Conservation (phyloP, 108 stramenopile species). For the Pseudonitzschia pungens region DNA sequence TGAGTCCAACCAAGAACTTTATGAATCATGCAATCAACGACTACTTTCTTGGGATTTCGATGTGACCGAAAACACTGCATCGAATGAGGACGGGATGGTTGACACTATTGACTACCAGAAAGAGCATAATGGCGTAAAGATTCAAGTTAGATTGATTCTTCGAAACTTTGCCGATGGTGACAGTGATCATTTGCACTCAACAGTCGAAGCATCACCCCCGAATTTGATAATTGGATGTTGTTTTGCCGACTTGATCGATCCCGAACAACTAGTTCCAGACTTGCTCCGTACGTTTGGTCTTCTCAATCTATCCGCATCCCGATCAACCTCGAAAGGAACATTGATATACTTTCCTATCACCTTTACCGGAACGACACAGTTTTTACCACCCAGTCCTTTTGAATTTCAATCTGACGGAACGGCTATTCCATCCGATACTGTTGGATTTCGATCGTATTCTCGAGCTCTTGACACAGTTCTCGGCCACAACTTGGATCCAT, state of each 20-base stretch:
- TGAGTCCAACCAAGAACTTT: conserved; percentile 66
- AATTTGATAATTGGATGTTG: conserved; percentile 85
- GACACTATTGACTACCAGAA: conserved; percentile 23
- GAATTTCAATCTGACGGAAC: conserved; percentile 1
- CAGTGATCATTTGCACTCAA: neutral
- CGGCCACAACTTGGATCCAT: conserved; percentile 81
- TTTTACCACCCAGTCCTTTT: conserved; percentile 50
- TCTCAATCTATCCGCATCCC: neutral
- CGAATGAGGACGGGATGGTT: conserved; percentile 17
- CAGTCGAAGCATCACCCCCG: conserved; percentile 27
- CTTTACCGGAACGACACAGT: conserved; percentile 78
- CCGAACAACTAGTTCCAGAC: conserved; percentile 49
- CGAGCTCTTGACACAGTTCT: conserved; percentile 55
- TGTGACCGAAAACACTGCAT: neutral
- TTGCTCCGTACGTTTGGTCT: conserved; percentile 43
- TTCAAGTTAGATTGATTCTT: conserved; percentile 47
- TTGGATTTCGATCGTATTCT: conserved; percentile 73
- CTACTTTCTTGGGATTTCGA: conserved; percentile 59
- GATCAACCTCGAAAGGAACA: conserved; percentile 17
- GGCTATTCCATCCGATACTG: conserved; percentile 78
- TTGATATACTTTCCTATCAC: conserved; percentile 92
- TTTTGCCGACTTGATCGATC: conserved; percentile 88
- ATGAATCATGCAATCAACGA: conserved; percentile 42
- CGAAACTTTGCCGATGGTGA: conserved; percentile 49
- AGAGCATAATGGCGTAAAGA: neutral